phyloP scores from a whole-genome alignment of 2,329 filamentous ascomycete genomes.

The Microsporum ferrugineum region DNA sequence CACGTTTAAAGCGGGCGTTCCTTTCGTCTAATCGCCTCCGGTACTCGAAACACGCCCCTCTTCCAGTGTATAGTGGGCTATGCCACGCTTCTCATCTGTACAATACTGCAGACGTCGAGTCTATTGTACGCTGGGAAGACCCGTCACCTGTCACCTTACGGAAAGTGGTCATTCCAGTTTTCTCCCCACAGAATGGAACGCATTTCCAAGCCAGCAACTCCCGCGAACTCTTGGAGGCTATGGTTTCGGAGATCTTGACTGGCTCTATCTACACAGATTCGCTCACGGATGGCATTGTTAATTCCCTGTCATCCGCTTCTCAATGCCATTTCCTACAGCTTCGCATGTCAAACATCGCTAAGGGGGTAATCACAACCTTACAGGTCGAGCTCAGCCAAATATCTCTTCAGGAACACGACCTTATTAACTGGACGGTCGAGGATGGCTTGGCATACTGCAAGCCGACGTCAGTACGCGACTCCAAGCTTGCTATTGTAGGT shows the following conservation, averaged over 20 bases:
- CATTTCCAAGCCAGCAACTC: slow-evolving; percentile 13
- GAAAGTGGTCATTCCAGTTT: too few species aligned
- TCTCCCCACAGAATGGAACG: slow-evolving; percentile 15
- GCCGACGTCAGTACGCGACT: background rate
- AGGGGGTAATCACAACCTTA: too few species aligned
- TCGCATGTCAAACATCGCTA: too few species aligned
- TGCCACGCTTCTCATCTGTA: slow-evolving; percentile 40
- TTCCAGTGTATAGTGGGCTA: slow-evolving; percentile 22
- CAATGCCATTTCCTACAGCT: slow-evolving; percentile 11
- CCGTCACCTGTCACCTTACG: slow-evolving; percentile 7
- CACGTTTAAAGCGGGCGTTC: slow-evolving; percentile 18
- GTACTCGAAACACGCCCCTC: slow-evolving; percentile 12
- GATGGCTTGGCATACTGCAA: background rate
- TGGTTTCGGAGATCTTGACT: slow-evolving; percentile 17
- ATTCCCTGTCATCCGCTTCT: slow-evolving; percentile 23
- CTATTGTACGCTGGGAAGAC: too few species aligned
- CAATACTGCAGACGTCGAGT: slow-evolving; percentile 13
- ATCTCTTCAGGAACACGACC: too few species aligned
- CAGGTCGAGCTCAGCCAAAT: too few species aligned
- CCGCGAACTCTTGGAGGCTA: slow-evolving; percentile 13
- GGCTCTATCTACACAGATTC: slow-evolving; percentile 16
- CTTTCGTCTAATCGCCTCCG: slow-evolving; percentile 16
- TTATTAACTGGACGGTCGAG: background rate
- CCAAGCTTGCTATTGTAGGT: slow-evolving; percentile 9
- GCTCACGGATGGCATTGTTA: slow-evolving; percentile 15